Evolutionary conservation across 345 rosid genomes (phyloP).

Genomic region (Lepidium africanum): DNA sequence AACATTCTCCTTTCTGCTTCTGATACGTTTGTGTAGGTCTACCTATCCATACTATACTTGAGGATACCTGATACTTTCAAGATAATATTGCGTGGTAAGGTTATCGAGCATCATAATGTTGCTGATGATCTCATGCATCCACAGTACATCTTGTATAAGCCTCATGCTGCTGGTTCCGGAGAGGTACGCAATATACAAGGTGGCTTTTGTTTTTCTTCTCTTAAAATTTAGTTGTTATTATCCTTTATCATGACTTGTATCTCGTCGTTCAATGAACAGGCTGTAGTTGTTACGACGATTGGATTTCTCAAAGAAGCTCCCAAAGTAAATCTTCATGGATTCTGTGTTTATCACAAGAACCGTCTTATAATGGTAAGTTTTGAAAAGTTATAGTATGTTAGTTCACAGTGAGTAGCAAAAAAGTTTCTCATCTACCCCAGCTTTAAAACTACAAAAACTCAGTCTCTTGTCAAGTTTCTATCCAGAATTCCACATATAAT

Average conservation of each 20-base stretch:
- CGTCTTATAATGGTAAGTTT: slow-evolving; percentile 71
- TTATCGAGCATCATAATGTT: slow-evolving; percentile 71
- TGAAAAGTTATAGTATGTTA: neutral
- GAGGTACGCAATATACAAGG: slow-evolving; percentile 42
- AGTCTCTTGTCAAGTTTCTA: neutral
- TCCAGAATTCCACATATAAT: neutral
- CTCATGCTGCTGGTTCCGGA: slow-evolving; percentile 52
- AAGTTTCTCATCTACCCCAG: neutral
- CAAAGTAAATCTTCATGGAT: slow-evolving; percentile 58
- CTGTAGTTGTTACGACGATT: slow-evolving; percentile 66
- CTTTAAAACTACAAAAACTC: neutral
- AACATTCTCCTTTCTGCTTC: neutral
- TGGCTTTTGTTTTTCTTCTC: slow-evolving; percentile 7
- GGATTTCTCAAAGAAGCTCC: slow-evolving; percentile 97
- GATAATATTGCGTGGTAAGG: slow-evolving; percentile 63
- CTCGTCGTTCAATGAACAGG: slow-evolving; percentile 41
- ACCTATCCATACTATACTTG: slow-evolving; percentile 79
- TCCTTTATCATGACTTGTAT: neutral
- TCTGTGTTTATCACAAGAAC: slow-evolving; percentile 86
- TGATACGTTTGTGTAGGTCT: slow-evolving; percentile 41
- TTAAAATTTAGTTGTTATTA: neutral
- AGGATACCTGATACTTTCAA: slow-evolving; percentile 65
- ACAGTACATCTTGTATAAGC: slow-evolving; percentile 78
- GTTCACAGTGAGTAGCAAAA: neutral
- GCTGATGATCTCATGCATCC: slow-evolving; percentile 78